Base-by-base conservation (phyloP, 2,329 filamentous ascomycete genomes). In the Fusarium papillatum region DNA sequence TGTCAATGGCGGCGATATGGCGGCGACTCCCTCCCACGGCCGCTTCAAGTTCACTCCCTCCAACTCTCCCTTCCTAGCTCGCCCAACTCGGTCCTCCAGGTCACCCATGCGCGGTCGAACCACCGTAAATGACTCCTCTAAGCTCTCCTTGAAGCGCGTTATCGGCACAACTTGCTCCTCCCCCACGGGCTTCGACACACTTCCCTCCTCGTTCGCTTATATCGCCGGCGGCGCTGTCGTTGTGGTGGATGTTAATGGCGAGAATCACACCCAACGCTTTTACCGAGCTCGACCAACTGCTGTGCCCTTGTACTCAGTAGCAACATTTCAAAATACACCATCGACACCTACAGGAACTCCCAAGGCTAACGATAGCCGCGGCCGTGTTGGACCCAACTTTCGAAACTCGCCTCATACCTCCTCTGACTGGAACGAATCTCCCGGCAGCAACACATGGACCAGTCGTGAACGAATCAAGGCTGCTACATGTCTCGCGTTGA, bases 191-290 rank as follows among this genome's bases (percentile, higher is more conserved):
- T 98, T 99, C 84, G 95, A 97, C 82, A 93, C 91, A 75, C 92
- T 96, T 71, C 88, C 93, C 48, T 91, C 93, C 16, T 93, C 90
- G 63, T 98, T 98, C 84, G 95, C 95, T 67, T 97, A 98, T 83
- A 96, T 95, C 74, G 96, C 97, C 11, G 97, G 97, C 67, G 97
- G 95, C 13, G 95, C 96, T 53, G 96, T 95, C n/a, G 95, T 99
- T 1, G 91, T 98, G 22, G 95, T 96, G 10, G 93, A 94, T 77
- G 88, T 98, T 64, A 91, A 95, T 75, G 90, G 92, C 64, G 88
- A 94, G 81, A 84, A 87, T 63, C 90, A 90, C 80, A 90, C 90
- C 2, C 96, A 98, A 83, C 93, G 95, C 71, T 98, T 98, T 87
- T 98, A 95, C 86, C 92, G 95, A 81, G 97, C 96, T 48, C 91